Percentiles rank a stretch among this genome's conserved stretches.
Evolutionary conservation across 352 stramenopile genomes (phyloP).

Genomic region (Phytophthora sp.): DNA sequence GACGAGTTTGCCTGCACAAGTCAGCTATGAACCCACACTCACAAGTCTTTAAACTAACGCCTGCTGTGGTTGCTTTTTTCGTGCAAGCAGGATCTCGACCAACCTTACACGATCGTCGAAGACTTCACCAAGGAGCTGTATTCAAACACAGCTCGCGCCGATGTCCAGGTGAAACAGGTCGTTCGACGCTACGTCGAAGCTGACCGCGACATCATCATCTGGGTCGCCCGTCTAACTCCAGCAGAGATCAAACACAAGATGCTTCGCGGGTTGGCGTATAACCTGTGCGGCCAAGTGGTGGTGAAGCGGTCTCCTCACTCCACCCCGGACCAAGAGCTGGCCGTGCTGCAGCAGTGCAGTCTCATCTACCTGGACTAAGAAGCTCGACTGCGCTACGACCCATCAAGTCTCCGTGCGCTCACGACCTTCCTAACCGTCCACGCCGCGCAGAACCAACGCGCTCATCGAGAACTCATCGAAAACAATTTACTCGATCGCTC

Average conservation of each 20-base stretch:
- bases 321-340: not conserved
- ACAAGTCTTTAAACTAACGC: too few species aligned
- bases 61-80: not conserved
- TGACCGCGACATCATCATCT: conserved; percentile 1
- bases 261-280: not conserved
- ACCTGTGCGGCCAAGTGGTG: not conserved
- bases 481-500: not conserved
- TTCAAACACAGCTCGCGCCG: not conserved
- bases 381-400: conserved; percentile 7
- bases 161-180: not conserved
- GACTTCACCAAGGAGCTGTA: not conserved
- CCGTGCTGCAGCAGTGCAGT: conserved; percentile 14
- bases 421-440: conserved; percentile 12
- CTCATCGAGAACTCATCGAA: conserved; percentile 15
- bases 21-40: too few species aligned
- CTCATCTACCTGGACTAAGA: conserved; percentile 22
- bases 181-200: not conserved
- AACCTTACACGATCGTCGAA: not conserved
- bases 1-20: too few species aligned
- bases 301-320: not conserved
- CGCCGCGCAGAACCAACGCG: conserved; percentile 14
- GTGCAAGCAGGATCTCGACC: not conserved
- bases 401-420: conserved; percentile 10
- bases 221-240: not conserved
- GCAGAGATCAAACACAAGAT: conserved; percentile 1